Conservation (phyloP, 805 yeast genomes). For the Candida ascalaphidarum region DNA sequence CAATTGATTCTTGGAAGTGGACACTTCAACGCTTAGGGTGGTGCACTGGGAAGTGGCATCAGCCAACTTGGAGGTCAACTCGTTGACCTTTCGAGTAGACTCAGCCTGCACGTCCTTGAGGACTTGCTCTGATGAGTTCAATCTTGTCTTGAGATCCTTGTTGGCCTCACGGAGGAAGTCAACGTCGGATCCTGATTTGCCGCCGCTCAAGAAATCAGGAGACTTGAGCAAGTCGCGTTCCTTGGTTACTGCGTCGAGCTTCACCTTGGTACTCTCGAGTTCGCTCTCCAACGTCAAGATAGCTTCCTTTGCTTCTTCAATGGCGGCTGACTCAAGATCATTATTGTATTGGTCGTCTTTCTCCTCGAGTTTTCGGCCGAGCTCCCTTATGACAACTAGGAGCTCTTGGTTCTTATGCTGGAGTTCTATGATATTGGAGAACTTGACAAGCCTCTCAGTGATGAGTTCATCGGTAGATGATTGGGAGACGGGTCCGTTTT, state of each 20-base stretch:
- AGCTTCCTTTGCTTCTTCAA: conserved; percentile 62
- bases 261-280: conserved; percentile 41
- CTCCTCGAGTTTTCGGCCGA: conserved; percentile 64
- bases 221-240: conserved; percentile 64
- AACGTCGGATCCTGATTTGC: conserved; percentile 7
- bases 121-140: conserved; percentile 29
- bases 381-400: conserved; percentile 55
- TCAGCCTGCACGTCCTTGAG: conserved; percentile 27
- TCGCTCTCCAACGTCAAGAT: conserved; percentile 55
- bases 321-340: conserved; percentile 37
- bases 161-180: conserved; percentile 16
- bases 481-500: conserved; percentile 18
- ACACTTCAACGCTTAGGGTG: conserved; percentile 38
- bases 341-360: conserved; percentile 41
- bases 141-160: conserved; percentile 22
- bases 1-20: conserved; percentile 46
- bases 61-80: conserved; percentile 32
- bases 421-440: conserved; percentile 57
- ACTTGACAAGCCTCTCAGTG: conserved; percentile 64
- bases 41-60: conserved; percentile 20
- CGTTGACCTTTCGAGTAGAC: conserved; percentile 32
- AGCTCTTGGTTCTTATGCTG: conserved; percentile 71
- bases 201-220: conserved; percentile 2
- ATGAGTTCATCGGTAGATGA: conserved; percentile 69
- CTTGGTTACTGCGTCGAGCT: conserved; percentile 44